Percentiles rank a stretch among this genome's conserved stretches.
phyloP scores from a whole-genome alignment of 345 rosid species.

The Moricandia moricandioides region DNA sequence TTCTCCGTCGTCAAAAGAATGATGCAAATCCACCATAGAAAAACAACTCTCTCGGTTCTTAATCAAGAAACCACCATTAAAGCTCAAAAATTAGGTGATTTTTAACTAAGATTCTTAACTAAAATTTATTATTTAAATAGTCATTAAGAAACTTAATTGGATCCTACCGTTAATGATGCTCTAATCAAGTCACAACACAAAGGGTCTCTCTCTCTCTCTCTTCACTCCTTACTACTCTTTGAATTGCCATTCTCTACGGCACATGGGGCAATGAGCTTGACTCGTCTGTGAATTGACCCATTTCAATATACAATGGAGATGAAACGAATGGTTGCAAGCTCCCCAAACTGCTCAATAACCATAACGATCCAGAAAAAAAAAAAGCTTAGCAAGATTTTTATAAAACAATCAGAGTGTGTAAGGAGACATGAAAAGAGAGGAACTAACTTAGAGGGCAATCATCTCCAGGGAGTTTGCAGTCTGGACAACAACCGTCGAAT shows the following conservation, averaged over 20 bases:
- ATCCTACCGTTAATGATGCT: no score
- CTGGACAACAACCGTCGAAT: conserved; percentile 96
- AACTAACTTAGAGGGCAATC: conserved; percentile 85
- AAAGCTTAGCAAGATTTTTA: background rate
- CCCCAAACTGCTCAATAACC: conserved; percentile 58
- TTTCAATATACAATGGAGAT: conserved; percentile 94
- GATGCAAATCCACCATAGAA: no score
- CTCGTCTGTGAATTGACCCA: conserved; percentile 94
- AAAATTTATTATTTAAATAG: no score
- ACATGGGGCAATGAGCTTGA: conserved; percentile 96
- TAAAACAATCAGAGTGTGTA: background rate
- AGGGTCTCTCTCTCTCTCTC: background rate
- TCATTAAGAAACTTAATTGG: no score
- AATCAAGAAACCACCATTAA: no score
- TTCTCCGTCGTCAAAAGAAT: no score
- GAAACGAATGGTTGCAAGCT: conserved; percentile 75
- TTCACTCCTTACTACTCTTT: conserved; percentile 40
- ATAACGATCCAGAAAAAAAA: background rate
- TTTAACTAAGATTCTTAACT: no score
- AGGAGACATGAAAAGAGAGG: background rate
- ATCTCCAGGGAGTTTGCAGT: conserved; percentile 97
- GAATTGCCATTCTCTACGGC: conserved; percentile 83
- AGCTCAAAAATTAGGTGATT: no score
- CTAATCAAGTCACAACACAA: background rate
- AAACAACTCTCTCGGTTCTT: no score